Base-by-base conservation (phyloP, 2,329 filamentous ascomycete species). In the Pseudogymnoascus sp. region DNA sequence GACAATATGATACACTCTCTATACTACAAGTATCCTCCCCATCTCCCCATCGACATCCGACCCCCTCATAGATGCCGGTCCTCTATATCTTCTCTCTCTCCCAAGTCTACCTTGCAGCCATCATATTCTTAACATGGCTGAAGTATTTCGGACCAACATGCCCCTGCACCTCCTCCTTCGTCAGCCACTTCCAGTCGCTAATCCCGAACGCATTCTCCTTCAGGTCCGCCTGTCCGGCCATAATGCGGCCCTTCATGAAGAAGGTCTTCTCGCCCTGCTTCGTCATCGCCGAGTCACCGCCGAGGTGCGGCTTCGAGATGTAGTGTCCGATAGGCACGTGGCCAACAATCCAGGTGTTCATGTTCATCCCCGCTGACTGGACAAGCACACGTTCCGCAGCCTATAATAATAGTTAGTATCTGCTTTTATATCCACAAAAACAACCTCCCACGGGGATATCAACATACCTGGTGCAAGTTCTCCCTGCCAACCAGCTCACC, bases 291-390 rank as follows among this genome's bases (percentile, higher is more conserved):
- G 73, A 71, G 72, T 81, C 77, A 69, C 76, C 72, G 69, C 75
- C 74, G 72, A 79, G 70, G 70, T 75, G 68, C 69, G 82, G 81
- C 66, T 85, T 78, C 65, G 78, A 79, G 68, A 90, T 81, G 72
- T 89, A 78, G 77, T 97, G 89, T 26, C 93, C 93, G 64, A 97
- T 84, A 10, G 95, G 95, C 64, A 89, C 89, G 70, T 92, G 92
- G 65, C 92, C 93, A 61, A 99, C 90, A 69, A 98, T 85, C 93
- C 95, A 99, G 62, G 92, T 97, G 80, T 98, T 98, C 93, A 99
- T 98, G 82, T 99, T 96, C 65, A 90, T 78, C 64, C 95, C 95
- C 8, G 89, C 92, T 3, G 91, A 81, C 70, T 90, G 82, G 61
- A 88, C 81, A 24, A 98, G 81, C 62, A 92, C 86, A 65, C 92